Conservation (phyloP, 2,329 filamentous ascomycete species). For the Raffaelea ambrosiae region DNA sequence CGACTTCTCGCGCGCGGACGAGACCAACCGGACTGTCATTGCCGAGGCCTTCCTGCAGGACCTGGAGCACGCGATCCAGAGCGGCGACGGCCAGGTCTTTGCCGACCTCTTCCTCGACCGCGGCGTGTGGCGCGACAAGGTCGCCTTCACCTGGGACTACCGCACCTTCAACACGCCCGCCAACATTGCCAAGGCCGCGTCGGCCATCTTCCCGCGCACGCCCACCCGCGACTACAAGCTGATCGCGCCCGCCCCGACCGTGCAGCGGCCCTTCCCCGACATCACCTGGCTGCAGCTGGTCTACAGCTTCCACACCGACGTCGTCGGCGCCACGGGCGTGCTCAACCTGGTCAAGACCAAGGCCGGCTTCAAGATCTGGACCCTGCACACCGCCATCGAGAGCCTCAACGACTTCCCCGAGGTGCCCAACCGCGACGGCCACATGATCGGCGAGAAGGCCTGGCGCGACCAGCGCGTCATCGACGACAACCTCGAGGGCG, state of each 20-base stretch:
- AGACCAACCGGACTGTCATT: neutral
- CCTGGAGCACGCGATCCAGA: neutral
- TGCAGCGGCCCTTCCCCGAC: conserved; percentile 19
- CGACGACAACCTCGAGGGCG: conserved; percentile 14
- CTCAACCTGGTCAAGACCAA: conserved; percentile 22
- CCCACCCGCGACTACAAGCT: conserved; percentile 19
- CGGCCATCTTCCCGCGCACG: conserved; percentile 20
- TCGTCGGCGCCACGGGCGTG: conserved; percentile 15
- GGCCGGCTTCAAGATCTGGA: conserved; percentile 24
- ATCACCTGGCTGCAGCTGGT: conserved; percentile 15
- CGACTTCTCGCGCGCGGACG: neutral
- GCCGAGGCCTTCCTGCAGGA: neutral
- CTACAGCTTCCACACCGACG: conserved; percentile 9
- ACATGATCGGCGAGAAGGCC: conserved; percentile 22
- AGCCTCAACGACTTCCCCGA: conserved; percentile 11
- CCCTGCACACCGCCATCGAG: conserved; percentile 23
- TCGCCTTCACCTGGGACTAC: conserved; percentile 25
- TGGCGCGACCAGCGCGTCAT: conserved; percentile 21
- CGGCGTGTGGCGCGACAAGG: conserved; percentile 25
- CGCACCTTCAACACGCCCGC: conserved; percentile 23
- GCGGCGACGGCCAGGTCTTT: conserved; percentile 18
- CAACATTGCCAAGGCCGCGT: conserved; percentile 21
- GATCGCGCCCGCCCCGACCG: conserved; percentile 12
- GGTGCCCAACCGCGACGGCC: conserved; percentile 16
- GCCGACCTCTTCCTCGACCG: conserved; percentile 17